Base-by-base conservation (phyloP, 331 rosid species). In the Malus hybrid region DNA sequence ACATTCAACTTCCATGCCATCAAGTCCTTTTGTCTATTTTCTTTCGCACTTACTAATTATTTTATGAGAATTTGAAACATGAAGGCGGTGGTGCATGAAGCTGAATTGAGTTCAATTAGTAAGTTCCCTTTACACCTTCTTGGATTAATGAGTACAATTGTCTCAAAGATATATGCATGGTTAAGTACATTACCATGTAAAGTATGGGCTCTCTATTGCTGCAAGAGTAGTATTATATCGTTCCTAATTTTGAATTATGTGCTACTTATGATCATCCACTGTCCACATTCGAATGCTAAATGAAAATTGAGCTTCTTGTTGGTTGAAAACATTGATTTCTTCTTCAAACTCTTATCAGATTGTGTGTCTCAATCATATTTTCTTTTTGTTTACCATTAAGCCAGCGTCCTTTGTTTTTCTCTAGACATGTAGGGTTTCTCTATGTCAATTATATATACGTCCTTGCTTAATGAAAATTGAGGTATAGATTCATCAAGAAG, bases 1-100 rank as follows among this genome's bases (percentile, higher is more conserved):
- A n/a, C 27, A 48, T 52, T 65, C 76, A 39, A 72, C 69, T 66
- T 44, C 57, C 63, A 64, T 42, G 60, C 24, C 22, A 34, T 62
- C 76, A 70, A 69, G 74, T 71, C 50, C 46, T 71, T 46, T 36
- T 71, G 72, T 55, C 71, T 72, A 52, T 54, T 66, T 42, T 15
- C 42, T 61, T 39, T 42, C n/a, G 60, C 44, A 73, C 69, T 61
- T 73, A 32, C 44, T 39, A 60, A 60, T 73, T 22, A 36, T 73
- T 73, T 42, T 18, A 15, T 9, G 27, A 61, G 69, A 27, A 65
- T 24, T 73, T 13, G 2, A 73, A 61, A 12, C 10, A n/a, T 39
- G 27, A 59, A 60, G 34, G 42, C 36, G 59, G 57, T 34, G n/a
- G 18, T 27, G 60, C n/a, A 42, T 27, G 77, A 73, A 73, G 69